These are phyloP conservation scores for Phialophora expanda DNA, from an alignment of 2,329 filamentous ascomycete species.

Conservation along the genomic window DNA sequence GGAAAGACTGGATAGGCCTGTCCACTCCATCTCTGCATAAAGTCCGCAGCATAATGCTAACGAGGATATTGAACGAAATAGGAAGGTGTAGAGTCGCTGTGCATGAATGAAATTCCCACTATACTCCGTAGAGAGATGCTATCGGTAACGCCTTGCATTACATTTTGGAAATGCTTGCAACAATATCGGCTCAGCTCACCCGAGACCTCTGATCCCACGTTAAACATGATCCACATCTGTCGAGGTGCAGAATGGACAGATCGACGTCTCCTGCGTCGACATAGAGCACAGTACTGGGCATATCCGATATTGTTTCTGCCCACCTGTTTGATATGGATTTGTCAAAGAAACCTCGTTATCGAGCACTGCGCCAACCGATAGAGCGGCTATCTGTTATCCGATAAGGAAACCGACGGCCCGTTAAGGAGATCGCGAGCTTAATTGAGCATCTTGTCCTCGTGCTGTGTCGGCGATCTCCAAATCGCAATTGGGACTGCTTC, in stretches of 20 bases:
- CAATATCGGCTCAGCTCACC: conserved; percentile 1
- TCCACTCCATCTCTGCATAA: background rate
- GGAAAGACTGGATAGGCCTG: background rate
- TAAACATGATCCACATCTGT: conserved; percentile 12
- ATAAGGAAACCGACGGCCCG: conserved; percentile 18
- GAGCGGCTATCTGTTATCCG: conserved; percentile 16
- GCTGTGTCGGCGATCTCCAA: background rate
- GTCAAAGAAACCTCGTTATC: conserved; percentile 23
- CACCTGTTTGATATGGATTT: conserved; percentile 12
- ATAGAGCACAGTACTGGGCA: background rate
- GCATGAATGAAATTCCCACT: background rate
- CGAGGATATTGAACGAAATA: background rate
- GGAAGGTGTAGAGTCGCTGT: conserved; percentile 1
- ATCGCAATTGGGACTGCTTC: background rate
- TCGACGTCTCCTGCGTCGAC: background rate
- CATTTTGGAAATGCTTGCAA: background rate
- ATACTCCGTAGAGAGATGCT: background rate
- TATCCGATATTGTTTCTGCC: conserved; percentile 7
- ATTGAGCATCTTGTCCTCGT: conserved; percentile 14
- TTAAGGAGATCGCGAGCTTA: conserved; percentile 16
- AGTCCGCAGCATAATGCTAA: background rate
- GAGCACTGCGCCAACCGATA: conserved; percentile 11
- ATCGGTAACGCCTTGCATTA: conserved; percentile 11
- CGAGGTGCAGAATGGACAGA: conserved; percentile 3
- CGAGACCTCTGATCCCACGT: conserved; percentile 4